Conservation (phyloP, 2,329 filamentous ascomycete genomes). For the Paracamarosporium sp. region DNA sequence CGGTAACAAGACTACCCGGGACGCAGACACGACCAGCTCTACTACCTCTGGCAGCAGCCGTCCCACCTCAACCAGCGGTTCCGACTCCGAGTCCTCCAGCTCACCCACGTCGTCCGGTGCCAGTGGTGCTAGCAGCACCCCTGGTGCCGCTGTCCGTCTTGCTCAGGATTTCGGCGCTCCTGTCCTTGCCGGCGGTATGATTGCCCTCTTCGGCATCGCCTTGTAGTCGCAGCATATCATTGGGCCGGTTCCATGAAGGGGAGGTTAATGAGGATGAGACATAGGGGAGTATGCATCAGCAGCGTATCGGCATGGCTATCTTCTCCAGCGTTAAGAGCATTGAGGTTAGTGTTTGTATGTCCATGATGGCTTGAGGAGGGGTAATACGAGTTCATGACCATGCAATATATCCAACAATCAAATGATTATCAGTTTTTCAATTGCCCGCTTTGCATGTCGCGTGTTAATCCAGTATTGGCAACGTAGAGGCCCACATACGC, state of each 20-base stretch:
- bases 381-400: constrained; percentile 46
- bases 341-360: constrained; percentile 33
- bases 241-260: constrained; percentile 34
- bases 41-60: constrained; percentile 29
- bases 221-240: constrained; percentile 51
- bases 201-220: constrained; percentile 64
- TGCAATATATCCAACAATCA: constrained; percentile 42
- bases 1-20: constrained; percentile 54
- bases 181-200: constrained; percentile 59
- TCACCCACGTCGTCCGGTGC: constrained; percentile 31
- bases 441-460: neutral
- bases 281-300: constrained; percentile 23
- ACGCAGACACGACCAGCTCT: constrained; percentile 25
- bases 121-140: constrained; percentile 25
- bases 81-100: constrained; percentile 25
- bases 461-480: no score
- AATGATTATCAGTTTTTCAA: constrained; percentile 28
- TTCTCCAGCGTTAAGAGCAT: constrained; percentile 34
- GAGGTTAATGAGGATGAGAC: constrained; percentile 31
- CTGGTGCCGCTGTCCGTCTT: constrained; percentile 54
- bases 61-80: constrained; percentile 20
- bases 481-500: no score
- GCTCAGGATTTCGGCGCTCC: constrained; percentile 60
- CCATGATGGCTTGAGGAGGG: constrained; percentile 23
- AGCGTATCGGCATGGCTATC: constrained; percentile 20